phyloP scores from a whole-genome alignment of 495 filamentous ascomycete species.

The Arthonia radiata region DNA sequence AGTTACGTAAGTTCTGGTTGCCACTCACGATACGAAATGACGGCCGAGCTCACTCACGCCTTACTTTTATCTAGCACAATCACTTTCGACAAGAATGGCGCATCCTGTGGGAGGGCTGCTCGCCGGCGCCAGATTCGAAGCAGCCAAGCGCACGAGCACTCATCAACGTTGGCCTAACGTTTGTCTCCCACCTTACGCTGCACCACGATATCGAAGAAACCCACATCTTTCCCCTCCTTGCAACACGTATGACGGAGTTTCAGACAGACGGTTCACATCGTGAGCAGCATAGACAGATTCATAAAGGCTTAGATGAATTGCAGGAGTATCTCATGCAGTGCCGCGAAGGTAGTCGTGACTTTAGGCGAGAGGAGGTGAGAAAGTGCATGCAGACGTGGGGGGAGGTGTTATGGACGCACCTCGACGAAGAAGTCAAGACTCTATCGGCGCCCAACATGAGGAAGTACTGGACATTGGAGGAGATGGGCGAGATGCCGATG shows the following conservation, averaged over 20 bases:
- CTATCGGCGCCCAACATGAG: constrained; percentile 71
- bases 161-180: background rate
- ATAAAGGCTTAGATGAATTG: constrained; percentile 51
- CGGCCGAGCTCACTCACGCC: background rate
- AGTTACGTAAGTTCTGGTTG: constrained; percentile 26
- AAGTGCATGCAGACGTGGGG: constrained; percentile 37
- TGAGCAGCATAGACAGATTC: constrained; percentile 61
- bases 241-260: constrained; percentile 62
- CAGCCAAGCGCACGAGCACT: background rate
- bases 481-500: constrained; percentile 51
- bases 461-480: constrained; percentile 51
- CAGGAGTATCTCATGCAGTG: constrained; percentile 42
- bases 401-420: constrained; percentile 44
- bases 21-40: constrained; percentile 1
- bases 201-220: constrained; percentile 31
- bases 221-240: constrained; percentile 59
- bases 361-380: constrained; percentile 43
- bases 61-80: constrained; percentile 28
- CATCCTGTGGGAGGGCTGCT: constrained; percentile 32
- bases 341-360: constrained; percentile 34
- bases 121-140: constrained; percentile 22
- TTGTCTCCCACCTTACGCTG: background rate
- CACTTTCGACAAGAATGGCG: constrained; percentile 56
- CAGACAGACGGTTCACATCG: constrained; percentile 36
- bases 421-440: constrained; percentile 47